Evolutionary conservation across 2,329 filamentous ascomycete species (phyloP), one percentile per base, ranked within the genome.

Genomic region (Penicillium sclerotiorum): DNA sequence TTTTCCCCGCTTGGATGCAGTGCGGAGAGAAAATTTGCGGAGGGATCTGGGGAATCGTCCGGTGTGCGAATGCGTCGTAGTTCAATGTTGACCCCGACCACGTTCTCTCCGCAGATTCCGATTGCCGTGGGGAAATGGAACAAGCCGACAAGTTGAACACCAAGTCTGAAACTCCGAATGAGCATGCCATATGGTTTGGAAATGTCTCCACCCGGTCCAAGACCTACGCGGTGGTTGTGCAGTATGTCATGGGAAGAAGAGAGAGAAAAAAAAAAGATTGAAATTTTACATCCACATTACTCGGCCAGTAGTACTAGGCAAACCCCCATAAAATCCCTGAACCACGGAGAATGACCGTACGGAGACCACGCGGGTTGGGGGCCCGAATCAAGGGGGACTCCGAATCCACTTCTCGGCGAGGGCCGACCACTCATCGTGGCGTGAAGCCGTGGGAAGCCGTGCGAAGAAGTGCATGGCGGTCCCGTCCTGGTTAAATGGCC

Each of bases 401-500:
- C 47, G 49, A 57, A 32, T 49, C 54, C 56, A 54, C 40, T 22
- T 28, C 38, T 58, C 54, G 56, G 56, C 49, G 28, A 27, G 21
- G 20, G 33, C 32, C 38, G 53, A 42, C 33, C 40, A 43, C 8
- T 43, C 40, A 23, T 9, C n/a, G 15, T 5, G 9, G 15, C 8
- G 33, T 18, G n/a, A 17, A n/a, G 35, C 47, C 39, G 39, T 40
- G 20, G 25, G 46, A 53, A 21, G 36, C 38, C 45, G 49, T 50
- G 27, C 23, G 11, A 44, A 11, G n/a, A n/a, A n/a, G n/a, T n/a
- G n/a, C n/a, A n/a, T n/a, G n/a, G 7, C 33, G 18, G 45, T 46
- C 54, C 50, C 33, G 32, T 59, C 56, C 56, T 51, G 52, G 56
- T 25, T 48, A 57, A 52, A 50, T 50, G 45, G 23, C 55, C 56